Base-by-base conservation (phyloP, 345 rosid species). In the Corchorus capsularis region DNA sequence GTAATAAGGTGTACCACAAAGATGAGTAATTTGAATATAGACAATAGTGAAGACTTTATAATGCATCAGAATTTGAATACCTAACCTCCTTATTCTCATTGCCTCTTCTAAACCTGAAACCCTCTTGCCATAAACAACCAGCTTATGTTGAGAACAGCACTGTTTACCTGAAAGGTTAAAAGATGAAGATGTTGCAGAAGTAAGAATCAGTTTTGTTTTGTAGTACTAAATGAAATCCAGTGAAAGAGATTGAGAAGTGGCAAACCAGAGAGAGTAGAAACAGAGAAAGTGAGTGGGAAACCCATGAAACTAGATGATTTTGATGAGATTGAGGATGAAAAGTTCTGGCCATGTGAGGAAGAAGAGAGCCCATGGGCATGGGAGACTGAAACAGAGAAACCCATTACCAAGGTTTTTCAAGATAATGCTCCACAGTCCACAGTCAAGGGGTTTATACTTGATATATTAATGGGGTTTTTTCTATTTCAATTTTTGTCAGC, bases 31-130 rank as follows among this genome's bases (percentile, higher is more conserved):
- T 20, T 20, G 19, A 7, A 46, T 4, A 45, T n/a, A 59, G 27
- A 59, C 2, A 37, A 15, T 65, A 15, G 20, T 0, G 10, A 17
- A 49, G 54, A 27, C 34, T 15, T 43, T 47, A 17, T 13, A 61
- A 39, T 22, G 49, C 61, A 35, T 66, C 45, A 66, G 52, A 63
- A 73, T 9, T 35, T 27, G 14, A 73, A 47, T 34, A 16, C 8
- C 14, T 34, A 81, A 90, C 96, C 91, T 90, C 74, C 81, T 80
- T 65, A 93, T 87, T 85, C 92, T 85, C 89, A 93, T 77, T 75
- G 91, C 91, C 81, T 93, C 96, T 75, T 92, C 93, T 66, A 92
- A 71, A 3, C 90, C 91, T 11, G 88, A 90, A 4, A 88, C 14
- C 79, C 73, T 90, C 88, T 75, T 92, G 49, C 89, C 83, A 47